Conservation (phyloP, 768 basidiomycete genomes). For the Clitopilus hobsonii region DNA sequence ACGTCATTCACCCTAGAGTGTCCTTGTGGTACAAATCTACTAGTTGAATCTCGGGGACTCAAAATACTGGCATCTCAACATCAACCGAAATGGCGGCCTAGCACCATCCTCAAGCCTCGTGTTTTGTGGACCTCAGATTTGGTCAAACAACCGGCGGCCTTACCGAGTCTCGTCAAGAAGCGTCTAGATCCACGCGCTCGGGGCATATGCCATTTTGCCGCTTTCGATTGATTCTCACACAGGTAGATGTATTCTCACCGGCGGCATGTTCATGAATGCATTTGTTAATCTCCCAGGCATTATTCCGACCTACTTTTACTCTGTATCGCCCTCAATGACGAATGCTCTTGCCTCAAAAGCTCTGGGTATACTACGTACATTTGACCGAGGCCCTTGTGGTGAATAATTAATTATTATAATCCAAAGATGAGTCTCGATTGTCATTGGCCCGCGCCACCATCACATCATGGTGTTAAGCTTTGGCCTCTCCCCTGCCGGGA, state of each 20-base stretch:
- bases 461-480: not conserved
- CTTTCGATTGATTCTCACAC: not conserved
- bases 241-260: no score
- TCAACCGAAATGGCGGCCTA: not conserved
- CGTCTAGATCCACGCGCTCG: not conserved
- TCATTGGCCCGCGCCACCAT: not conserved
- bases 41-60: conserved; percentile 1
- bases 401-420: not conserved
- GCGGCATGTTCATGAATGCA: no score
- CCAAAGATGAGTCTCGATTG: not conserved
- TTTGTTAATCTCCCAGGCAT: no score
- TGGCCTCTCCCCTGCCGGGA: not conserved
- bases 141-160: not conserved
- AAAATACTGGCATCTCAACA: not conserved
- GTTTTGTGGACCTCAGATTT: not conserved
- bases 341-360: not conserved
- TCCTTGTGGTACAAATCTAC: not conserved
- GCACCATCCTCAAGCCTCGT: not conserved
- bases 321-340: not conserved
- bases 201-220: not conserved
- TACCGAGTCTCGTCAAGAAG: not conserved
- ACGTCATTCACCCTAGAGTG: not conserved
- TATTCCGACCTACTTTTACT: not conserved
- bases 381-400: not conserved
- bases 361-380: not conserved